Evolutionary conservation across 2,329 filamentous ascomycete genomes (phyloP).

Genomic region (Colletotrichum viniferum): DNA sequence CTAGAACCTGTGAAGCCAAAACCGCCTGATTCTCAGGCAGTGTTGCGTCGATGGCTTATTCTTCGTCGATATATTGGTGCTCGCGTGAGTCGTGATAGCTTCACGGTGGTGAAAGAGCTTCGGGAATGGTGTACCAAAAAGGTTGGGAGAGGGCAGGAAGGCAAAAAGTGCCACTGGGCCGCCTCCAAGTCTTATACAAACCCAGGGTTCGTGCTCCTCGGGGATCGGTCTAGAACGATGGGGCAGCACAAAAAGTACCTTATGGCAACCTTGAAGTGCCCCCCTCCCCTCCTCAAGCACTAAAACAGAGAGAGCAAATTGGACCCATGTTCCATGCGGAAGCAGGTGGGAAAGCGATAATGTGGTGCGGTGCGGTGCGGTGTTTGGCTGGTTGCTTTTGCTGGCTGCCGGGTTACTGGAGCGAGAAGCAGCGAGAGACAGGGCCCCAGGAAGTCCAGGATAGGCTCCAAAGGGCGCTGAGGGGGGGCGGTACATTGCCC

Average conservation of each 20-base stretch:
- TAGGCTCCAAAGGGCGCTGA: background rate
- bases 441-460: background rate
- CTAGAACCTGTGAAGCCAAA: constrained; percentile 15
- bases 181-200: constrained; percentile 17
- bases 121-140: background rate
- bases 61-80: background rate
- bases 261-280: too few species aligned
- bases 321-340: background rate
- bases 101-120: background rate
- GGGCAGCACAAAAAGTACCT: background rate
- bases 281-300: background rate
- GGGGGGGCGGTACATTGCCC: background rate
- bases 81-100: background rate
- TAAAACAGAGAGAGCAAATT: background rate
- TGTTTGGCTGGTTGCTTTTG: background rate
- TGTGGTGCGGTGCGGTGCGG: background rate
- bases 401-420: background rate
- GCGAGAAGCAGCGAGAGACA: background rate
- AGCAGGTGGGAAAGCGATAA: background rate
- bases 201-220: constrained; percentile 9
- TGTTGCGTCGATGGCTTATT: background rate
- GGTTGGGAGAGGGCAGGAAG: background rate
- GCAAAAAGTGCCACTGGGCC: background rate
- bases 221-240: background rate
- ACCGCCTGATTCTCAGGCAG: background rate